Evolutionary conservation across 2,329 filamentous ascomycete species (phyloP).

Genomic region (Aspergillus ruber): DNA sequence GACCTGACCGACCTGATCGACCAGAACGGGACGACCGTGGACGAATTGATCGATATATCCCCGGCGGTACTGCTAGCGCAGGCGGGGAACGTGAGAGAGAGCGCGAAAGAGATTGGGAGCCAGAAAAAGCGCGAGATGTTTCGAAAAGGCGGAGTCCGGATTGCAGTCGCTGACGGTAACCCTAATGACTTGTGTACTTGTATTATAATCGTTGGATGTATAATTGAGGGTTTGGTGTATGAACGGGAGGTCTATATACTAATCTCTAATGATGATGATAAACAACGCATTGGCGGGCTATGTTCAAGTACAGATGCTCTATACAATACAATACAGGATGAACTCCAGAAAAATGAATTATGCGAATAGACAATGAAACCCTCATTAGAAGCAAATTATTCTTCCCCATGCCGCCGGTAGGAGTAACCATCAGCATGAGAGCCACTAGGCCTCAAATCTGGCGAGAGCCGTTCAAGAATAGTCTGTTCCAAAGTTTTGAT

Average conservation of each 20-base stretch:
- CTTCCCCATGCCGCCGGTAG: constrained; percentile 87
- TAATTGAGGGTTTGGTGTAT: constrained; percentile 9
- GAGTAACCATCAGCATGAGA: constrained; percentile 43
- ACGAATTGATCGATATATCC: constrained; percentile 42
- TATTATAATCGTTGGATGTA: not conserved
- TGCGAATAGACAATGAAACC: too few relatives aligned
- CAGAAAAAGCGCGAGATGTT: constrained; percentile 16
- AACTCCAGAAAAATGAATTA: not conserved
- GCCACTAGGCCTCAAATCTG: constrained; percentile 64
- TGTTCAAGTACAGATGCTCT: too few relatives aligned
- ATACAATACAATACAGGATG: too few relatives aligned
- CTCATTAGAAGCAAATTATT: constrained; percentile 29
- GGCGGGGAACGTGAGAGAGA: constrained; percentile 17
- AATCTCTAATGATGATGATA: constrained; percentile 2
- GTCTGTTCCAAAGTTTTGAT: constrained; percentile 67
- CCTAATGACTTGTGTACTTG: not conserved
- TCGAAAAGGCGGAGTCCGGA: constrained; percentile 16
- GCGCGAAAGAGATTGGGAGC: constrained; percentile 11
- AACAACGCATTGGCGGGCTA: too few relatives aligned
- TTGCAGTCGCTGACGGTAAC: constrained; percentile 13
- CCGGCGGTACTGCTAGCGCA: constrained; percentile 23
- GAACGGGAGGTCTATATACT: not conserved
- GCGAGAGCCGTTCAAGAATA: constrained; percentile 66
- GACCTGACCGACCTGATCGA: not conserved
- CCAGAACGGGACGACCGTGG: not conserved